phyloP scores from a whole-genome alignment of 768 basidiomycete species.

The Kwoniella pini region DNA sequence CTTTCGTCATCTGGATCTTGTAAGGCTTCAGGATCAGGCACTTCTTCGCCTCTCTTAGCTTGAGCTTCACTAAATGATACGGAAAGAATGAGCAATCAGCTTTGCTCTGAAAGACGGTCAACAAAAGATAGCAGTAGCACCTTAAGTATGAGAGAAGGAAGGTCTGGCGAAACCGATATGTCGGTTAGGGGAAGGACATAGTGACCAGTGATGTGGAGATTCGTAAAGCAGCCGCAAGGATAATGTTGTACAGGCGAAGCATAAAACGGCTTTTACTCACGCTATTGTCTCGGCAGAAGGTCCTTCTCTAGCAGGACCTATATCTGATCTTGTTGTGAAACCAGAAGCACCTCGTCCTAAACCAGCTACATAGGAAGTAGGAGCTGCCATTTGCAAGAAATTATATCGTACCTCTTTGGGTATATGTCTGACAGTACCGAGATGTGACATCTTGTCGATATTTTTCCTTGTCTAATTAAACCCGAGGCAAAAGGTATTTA shows the following conservation, averaged over 20 bases:
- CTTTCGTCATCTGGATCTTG: constrained; percentile 98
- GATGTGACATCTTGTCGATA: constrained; percentile 33
- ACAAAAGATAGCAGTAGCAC: not conserved
- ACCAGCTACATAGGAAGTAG: constrained; percentile 97
- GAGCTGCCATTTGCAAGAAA: constrained; percentile 63
- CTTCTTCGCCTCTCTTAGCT: constrained; percentile 80
- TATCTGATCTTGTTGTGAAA: constrained; percentile 97
- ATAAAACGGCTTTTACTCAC: too few relatives aligned
- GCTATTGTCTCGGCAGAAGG: constrained; percentile 89
- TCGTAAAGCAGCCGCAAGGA: too few relatives aligned
- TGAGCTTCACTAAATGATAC: constrained; percentile 76
- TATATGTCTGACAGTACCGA: constrained; percentile 48
- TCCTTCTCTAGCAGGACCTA: constrained; percentile 94
- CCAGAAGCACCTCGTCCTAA: constrained; percentile 96
- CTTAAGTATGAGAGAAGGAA: not conserved
- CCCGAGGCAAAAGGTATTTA: not conserved
- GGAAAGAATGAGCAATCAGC: not conserved
- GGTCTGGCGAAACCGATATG: not conserved
- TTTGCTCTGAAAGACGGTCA: not conserved
- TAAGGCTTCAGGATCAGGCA: constrained; percentile 82
- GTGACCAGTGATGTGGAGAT: too few relatives aligned
- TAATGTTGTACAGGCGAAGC: too few relatives aligned
- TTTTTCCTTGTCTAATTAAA: not conserved
- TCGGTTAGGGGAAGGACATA: too few relatives aligned
- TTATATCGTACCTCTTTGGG: constrained; percentile 49